Evolutionary conservation across 176 grass and related monocot species (phyloP).

Genomic region (Carex pumila): DNA sequence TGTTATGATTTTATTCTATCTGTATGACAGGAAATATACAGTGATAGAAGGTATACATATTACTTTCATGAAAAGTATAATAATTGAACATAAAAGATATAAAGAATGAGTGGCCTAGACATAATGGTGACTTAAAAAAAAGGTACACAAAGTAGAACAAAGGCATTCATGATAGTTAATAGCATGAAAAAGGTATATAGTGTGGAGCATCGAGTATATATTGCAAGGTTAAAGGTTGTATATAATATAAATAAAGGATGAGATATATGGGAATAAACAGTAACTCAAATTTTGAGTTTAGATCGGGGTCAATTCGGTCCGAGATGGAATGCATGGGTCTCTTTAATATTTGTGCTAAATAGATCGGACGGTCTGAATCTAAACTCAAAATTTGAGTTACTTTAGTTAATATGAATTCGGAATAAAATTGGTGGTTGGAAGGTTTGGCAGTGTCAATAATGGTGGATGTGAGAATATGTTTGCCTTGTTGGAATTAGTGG

Average conservation of each 20-base stretch:
- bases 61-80: background rate
- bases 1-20: background rate
- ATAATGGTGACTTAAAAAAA: background rate
- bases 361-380: no score
- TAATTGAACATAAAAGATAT: background rate
- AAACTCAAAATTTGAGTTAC: no score
- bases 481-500: background rate
- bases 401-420: no score
- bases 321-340: no score
- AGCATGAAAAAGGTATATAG: background rate
- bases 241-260: background rate
- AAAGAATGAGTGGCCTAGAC: background rate
- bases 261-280: background rate
- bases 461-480: background rate
- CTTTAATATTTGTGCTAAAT: no score
- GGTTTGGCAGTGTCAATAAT: background rate
- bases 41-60: no score
- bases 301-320: no score
- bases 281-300: no score
- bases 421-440: background rate
- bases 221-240: background rate
- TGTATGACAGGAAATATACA: background rate
- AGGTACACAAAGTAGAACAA: background rate
- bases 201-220: background rate
- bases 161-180: background rate